Evolutionary conservation across 805 yeast genomes (phyloP).

Genomic region (Gaillardinia entomophila): DNA sequence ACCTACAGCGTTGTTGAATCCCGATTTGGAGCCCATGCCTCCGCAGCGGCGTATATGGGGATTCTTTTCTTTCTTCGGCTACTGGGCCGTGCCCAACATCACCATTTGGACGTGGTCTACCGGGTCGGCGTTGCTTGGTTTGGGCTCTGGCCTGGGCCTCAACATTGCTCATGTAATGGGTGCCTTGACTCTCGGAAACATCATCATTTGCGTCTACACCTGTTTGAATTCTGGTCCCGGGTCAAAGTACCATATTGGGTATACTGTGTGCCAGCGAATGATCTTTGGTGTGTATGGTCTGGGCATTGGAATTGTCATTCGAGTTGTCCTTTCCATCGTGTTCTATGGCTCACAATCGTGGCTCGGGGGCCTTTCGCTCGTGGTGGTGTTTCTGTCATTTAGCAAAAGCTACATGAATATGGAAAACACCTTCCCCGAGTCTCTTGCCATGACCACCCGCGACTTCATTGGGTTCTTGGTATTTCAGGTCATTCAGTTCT

Average conservation of each 20-base stretch:
- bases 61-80: slow-evolving; percentile 1
- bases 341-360: slow-evolving; percentile 7
- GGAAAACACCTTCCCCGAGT: slow-evolving; percentile 5
- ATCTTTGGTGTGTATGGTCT: slow-evolving; percentile 1
- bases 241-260: slow-evolving; percentile 1
- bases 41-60: background rate
- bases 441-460: slow-evolving; percentile 4
- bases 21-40: slow-evolving; percentile 3
- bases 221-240: slow-evolving; percentile 4
- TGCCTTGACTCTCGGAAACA: slow-evolving; percentile 6
- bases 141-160: background rate
- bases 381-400: slow-evolving; percentile 3
- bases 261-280: background rate
- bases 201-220: slow-evolving; percentile 5
- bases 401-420: slow-evolving; percentile 4
- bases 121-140: background rate
- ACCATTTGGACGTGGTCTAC: slow-evolving; percentile 3
- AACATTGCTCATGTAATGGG: slow-evolving; percentile 6
- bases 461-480: slow-evolving; percentile 6
- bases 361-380: slow-evolving; percentile 6
- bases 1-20: slow-evolving; percentile 2
- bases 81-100: slow-evolving; percentile 3
- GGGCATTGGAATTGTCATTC: slow-evolving; percentile 3
- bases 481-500: slow-evolving; percentile 4
- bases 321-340: slow-evolving; percentile 5